Evolutionary conservation across 78 protist genomes (phyloP).

Genomic region (Creolimax fragrantissima): DNA sequence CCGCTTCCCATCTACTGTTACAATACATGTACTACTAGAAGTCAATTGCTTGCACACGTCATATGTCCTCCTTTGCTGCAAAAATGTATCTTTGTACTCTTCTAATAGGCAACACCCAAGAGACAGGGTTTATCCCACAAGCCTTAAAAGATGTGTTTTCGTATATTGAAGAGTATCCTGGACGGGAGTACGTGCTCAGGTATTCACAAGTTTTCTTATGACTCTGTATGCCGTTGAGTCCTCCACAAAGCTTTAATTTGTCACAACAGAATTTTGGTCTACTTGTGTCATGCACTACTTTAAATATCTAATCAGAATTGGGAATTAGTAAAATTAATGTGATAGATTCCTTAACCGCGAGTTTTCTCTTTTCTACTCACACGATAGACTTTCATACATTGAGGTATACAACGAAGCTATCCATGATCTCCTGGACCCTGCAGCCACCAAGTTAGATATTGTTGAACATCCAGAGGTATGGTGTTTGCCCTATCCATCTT

Average conservation of each 20-base stretch:
- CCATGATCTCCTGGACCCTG: constrained; percentile 51
- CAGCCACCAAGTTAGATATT: neutral
- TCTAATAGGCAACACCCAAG: neutral
- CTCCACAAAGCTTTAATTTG: neutral
- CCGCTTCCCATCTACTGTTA: no score
- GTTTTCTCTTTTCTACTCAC: neutral
- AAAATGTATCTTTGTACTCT: no score
- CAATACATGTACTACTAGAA: no score
- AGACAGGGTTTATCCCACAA: constrained; percentile 56
- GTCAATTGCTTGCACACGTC: no score
- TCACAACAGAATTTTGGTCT: neutral
- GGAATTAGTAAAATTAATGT: neutral
- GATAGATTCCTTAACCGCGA: neutral
- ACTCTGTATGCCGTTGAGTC: neutral
- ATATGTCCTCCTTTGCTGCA: no score
- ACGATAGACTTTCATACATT: constrained; percentile 44
- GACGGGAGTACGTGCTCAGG: constrained; percentile 38
- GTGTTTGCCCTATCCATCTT: neutral
- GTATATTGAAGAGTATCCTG: neutral
- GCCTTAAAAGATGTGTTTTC: constrained; percentile 33
- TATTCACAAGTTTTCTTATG: neutral
- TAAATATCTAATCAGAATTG: neutral
- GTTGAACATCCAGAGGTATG: neutral
- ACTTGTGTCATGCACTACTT: neutral
- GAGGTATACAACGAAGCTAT: constrained; percentile 64